phyloP scores from a whole-genome alignment of 768 basidiomycete genomes.

The Pilatotrama ljubarskyi region DNA sequence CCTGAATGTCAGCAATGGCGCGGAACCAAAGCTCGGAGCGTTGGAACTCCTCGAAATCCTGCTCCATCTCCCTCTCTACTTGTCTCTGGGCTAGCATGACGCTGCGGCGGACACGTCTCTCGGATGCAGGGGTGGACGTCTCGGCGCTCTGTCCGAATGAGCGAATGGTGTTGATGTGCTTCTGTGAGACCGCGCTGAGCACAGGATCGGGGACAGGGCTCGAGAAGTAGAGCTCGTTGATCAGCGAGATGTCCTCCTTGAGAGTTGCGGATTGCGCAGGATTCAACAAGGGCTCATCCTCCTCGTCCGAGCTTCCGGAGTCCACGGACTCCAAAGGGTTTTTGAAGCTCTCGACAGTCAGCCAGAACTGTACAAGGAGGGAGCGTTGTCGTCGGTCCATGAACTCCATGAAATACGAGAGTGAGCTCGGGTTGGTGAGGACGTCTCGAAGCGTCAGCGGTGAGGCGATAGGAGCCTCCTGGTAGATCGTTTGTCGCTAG shows the following conservation, averaged over 20 bases:
- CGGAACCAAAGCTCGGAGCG: slow-evolving; percentile 92
- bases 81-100: slow-evolving; percentile 85
- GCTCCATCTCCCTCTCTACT: slow-evolving; percentile 86
- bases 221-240: slow-evolving; percentile 86
- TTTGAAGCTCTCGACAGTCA: slow-evolving; percentile 97
- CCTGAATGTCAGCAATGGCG: slow-evolving; percentile 70
- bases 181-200: slow-evolving; percentile 64
- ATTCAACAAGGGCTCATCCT: slow-evolving; percentile 61
- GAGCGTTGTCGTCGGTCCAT: slow-evolving; percentile 91
- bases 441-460: slow-evolving; percentile 72
- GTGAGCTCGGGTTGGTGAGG: slow-evolving; percentile 82
- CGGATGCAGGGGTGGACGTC: slow-evolving; percentile 41
- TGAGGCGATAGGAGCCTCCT: slow-evolving; percentile 41
- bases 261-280: slow-evolving; percentile 59
- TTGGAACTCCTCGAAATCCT: slow-evolving; percentile 86
- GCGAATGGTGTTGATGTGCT: slow-evolving; percentile 69
- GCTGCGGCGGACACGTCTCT: slow-evolving; percentile 66
- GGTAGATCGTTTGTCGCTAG: slow-evolving; percentile 38
- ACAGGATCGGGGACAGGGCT: slow-evolving; percentile 55
- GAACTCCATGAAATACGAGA: slow-evolving; percentile 97
- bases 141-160: slow-evolving; percentile 58
- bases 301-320: slow-evolving; percentile 53
- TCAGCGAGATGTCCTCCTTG: slow-evolving; percentile 86
- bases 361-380: slow-evolving; percentile 92
- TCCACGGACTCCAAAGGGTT: slow-evolving; percentile 88